phyloP scores from a whole-genome alignment of 257 asterid genomes.

The Cinchona pubescens region DNA sequence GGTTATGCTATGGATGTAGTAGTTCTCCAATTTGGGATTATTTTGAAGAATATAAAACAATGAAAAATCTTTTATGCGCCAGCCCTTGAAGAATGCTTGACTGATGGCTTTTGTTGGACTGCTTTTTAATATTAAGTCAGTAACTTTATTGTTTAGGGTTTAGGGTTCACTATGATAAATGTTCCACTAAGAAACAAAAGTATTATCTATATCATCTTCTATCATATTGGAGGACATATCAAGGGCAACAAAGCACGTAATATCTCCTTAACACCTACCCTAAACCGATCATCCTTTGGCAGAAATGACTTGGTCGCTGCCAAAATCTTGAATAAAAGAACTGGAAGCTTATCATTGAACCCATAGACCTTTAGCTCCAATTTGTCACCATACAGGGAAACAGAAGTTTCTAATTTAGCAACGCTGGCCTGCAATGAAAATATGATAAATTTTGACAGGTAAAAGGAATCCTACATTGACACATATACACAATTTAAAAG shows the following conservation, averaged over 20 bases:
- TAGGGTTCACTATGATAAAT: background rate
- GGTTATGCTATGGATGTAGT: background rate
- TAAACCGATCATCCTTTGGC: constrained; percentile 89
- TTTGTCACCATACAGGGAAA: constrained; percentile 83
- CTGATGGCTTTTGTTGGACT: no score
- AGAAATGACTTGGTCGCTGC: constrained; percentile 59
- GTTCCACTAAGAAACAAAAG: background rate
- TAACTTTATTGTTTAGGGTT: background rate
- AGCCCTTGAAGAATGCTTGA: no score
- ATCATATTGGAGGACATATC: background rate
- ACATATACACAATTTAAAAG: no score
- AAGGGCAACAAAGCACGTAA: background rate
- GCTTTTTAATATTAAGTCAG: background rate
- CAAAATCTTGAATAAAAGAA: constrained; percentile 74
- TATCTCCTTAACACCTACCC: constrained; percentile 42
- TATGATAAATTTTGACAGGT: constrained; percentile 4
- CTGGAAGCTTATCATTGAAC: constrained; percentile 91
- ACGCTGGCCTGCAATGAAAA: constrained; percentile 76
- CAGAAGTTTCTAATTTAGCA: constrained; percentile 87
- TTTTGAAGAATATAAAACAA: background rate
- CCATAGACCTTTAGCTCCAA: constrained; percentile 94
- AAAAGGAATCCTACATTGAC: no score
- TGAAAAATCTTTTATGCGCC: background rate
- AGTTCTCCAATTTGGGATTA: background rate
- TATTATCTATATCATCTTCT: background rate